Conservation (phyloP, 83 land plant genomes). For the Thuja plicata region DNA sequence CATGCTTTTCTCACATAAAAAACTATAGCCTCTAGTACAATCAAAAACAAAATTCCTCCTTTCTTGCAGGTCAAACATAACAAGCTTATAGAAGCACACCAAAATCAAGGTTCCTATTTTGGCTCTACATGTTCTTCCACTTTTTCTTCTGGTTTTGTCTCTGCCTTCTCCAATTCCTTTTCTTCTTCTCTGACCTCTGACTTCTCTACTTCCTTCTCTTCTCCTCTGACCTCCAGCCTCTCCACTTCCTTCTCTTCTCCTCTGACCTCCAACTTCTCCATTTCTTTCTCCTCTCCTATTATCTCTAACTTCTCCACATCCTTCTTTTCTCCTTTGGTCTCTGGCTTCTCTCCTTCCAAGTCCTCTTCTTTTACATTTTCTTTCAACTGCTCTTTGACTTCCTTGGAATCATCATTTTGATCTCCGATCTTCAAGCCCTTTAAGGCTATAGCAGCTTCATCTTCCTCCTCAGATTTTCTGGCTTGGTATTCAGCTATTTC, state of each 20-base stretch:
- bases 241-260: slow-evolving; percentile 4
- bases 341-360: neutral
- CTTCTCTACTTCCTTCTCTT: neutral
- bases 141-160: slow-evolving; percentile 4
- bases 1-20: neutral
- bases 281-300: neutral
- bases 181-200: neutral
- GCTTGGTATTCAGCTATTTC: slow-evolving; percentile 54
- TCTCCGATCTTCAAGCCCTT: slow-evolving; percentile 23
- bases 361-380: neutral
- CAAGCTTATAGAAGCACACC: neutral
- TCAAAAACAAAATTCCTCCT: neutral
- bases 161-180: neutral
- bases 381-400: neutral
- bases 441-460: slow-evolving; percentile 25
- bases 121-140: neutral
- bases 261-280: neutral
- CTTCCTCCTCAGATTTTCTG: slow-evolving; percentile 18
- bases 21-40: slow-evolving; percentile 5
- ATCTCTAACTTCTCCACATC: neutral
- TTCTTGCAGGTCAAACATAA: neutral
- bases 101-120: neutral
- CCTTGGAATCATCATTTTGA: slow-evolving; percentile 7
- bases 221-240: neutral
- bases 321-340: neutral